Base-by-base conservation (phyloP, 2,329 filamentous ascomycete genomes). In the Nectriaceae sp. region DNA sequence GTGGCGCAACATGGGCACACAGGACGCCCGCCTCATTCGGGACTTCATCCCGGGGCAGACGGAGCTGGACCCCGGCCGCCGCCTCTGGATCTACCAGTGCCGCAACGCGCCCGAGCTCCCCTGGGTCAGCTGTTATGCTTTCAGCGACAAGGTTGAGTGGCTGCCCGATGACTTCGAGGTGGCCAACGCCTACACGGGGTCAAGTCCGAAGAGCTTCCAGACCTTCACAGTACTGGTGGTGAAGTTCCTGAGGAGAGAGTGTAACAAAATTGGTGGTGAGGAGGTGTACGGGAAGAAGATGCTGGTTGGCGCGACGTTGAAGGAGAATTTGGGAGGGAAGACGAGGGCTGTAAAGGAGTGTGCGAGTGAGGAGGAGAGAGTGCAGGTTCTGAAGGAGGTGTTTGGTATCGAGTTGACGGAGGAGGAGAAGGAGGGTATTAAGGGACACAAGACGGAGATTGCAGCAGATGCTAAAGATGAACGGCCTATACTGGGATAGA, bases 91-190 rank as follows among this genome's bases (percentile, higher is more conserved):
- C 47, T 87, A 85, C 60, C 77, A 87, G 65, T 79, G 80, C 54
- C 75, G 79, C 21, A 75, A 80, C 52, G 65, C 68, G 0, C 68
- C 75, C 1, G 70, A 67, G 40, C 70, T 73, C 2, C 20, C 54
- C 2, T 91, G 85, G 82, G 71, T 76, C 19, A 71, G 79, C 2
- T 78, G 75, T 40, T 89, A 89, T 64, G 80, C 77, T 52, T 91
- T 90, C 64, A 76, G 78, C 2, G 82, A 87, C 51, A 54, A 56
- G 5, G 71, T 77, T 15, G 85, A 88, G 65, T 88, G 87, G 64
- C 63, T 82, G 26, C 76, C 75, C 4, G 65, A 71, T 37, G 85
- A 89, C 65, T 88, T 83, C 58, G 75, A 74, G 29, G 70, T 85
- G 5, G 74, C 86, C 71, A 87, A 81, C 64, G 80, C 72, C 56